Percentiles rank a stretch among this genome's conserved stretches.
phyloP scores from a whole-genome alignment of 495 filamentous ascomycete genomes.

The Penicillium longicatenatum region DNA sequence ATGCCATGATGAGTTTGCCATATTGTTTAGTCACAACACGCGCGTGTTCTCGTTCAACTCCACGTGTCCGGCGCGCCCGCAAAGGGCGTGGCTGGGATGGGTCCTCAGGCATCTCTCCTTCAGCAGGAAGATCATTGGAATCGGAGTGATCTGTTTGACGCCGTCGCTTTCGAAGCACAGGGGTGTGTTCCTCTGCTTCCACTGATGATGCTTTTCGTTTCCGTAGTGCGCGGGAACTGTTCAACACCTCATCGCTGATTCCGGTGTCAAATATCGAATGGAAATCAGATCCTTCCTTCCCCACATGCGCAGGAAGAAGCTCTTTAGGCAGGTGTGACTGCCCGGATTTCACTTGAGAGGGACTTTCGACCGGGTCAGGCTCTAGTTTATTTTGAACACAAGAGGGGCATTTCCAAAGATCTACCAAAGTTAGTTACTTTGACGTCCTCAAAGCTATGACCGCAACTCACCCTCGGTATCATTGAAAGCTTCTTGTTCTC shows the following conservation, averaged over 20 bases:
- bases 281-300: conserved; percentile 70
- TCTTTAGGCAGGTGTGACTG: conserved; percentile 66
- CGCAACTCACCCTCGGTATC: conserved; percentile 63
- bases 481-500: conserved; percentile 70
- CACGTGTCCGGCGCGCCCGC: conserved; percentile 40
- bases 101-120: conserved; percentile 18
- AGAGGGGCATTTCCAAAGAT: conserved; percentile 76
- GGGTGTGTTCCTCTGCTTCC: conserved; percentile 54
- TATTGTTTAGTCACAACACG: conserved; percentile 38
- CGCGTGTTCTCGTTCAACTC: conserved; percentile 36
- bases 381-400: conserved; percentile 71
- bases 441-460: neutral
- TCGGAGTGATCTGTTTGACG: conserved; percentile 37
- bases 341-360: conserved; percentile 44
- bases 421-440: conserved; percentile 24
- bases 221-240: conserved; percentile 81
- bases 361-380: conserved; percentile 44
- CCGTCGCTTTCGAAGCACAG: conserved; percentile 48
- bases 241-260: conserved; percentile 77
- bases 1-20: conserved; percentile 55
- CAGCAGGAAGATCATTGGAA: conserved; percentile 21
- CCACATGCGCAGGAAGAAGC: conserved; percentile 72
- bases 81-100: conserved; percentile 34
- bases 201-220: conserved; percentile 75
- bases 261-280: conserved; percentile 81